Percentiles rank a stretch among this genome's conserved stretches.
phyloP scores from a whole-genome alignment of 257 asterid genomes.

The Cinchona pubescens region DNA sequence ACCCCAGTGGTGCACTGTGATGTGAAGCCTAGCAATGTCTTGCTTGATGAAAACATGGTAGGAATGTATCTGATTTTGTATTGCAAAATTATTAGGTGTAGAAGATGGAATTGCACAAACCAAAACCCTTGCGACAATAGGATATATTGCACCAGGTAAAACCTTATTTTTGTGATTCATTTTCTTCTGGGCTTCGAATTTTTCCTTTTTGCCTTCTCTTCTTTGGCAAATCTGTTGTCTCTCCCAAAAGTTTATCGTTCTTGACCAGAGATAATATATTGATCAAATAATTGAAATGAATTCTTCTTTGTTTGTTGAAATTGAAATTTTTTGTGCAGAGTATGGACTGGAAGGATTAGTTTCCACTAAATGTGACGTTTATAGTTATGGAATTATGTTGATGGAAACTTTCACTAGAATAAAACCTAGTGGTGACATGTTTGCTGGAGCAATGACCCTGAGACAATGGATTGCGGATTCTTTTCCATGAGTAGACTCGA shows the following conservation, averaged over 20 bases:
- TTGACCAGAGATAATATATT: background rate
- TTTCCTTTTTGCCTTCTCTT: background rate
- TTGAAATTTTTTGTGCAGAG: background rate
- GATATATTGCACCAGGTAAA: slow-evolving; percentile 21
- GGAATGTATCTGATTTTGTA: slow-evolving; percentile 23
- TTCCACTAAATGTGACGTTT: slow-evolving; percentile 8
- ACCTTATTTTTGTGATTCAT: background rate
- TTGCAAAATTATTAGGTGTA: slow-evolving; percentile 8
- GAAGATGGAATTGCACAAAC: slow-evolving; percentile 8
- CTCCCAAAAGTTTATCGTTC: background rate
- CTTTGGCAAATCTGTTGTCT: background rate
- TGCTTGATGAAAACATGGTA: slow-evolving; percentile 18
- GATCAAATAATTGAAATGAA: background rate
- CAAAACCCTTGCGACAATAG: slow-evolving; percentile 19
- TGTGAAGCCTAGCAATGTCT: slow-evolving; percentile 22
- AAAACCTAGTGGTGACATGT: slow-evolving; percentile 7
- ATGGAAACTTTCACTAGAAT: slow-evolving; percentile 17
- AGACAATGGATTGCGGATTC: background rate
- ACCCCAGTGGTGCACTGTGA: slow-evolving; percentile 22
- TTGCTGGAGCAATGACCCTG: slow-evolving; percentile 7
- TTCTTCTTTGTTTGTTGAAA: background rate
- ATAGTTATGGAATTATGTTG: slow-evolving; percentile 14
- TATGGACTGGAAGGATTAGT: slow-evolving; percentile 5
- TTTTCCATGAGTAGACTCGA: background rate
- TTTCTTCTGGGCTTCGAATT: background rate